Percentiles rank a stretch among this genome's conserved stretches.
phyloP scores from a whole-genome alignment of 2,329 filamentous ascomycete species.

The Ciborinia camelliae region DNA sequence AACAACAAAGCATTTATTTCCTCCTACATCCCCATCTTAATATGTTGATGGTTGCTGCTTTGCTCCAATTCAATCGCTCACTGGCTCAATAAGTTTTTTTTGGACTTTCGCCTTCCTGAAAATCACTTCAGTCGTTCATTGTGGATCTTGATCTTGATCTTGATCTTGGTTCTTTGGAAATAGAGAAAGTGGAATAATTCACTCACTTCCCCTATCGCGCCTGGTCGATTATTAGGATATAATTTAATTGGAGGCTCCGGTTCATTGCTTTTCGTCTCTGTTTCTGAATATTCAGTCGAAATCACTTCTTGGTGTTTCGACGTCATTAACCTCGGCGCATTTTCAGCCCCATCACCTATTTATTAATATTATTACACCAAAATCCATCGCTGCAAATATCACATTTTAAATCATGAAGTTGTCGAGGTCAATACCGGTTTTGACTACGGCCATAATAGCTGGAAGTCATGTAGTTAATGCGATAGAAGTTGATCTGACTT shows the following conservation, averaged over 20 bases:
- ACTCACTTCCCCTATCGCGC: not conserved
- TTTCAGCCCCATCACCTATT: not conserved
- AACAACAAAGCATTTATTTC: not conserved
- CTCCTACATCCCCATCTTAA: not conserved
- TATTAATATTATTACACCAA: not conserved
- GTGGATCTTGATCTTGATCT: too few species aligned
- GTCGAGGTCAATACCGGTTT: not conserved
- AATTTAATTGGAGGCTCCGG: not conserved
- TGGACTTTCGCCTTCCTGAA: not conserved
- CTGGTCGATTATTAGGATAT: not conserved
- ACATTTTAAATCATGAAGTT: constrained; percentile 8
- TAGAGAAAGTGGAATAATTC: not conserved
- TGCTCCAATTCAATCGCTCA: not conserved
- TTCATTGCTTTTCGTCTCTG: not conserved
- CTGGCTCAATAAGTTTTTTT: not conserved
- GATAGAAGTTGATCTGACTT: constrained; percentile 31
- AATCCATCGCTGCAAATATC: not conserved
- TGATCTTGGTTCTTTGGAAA: not conserved
- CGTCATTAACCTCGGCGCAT: constrained; percentile 1
- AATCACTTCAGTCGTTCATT: not conserved
- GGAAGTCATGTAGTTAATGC: constrained; percentile 24
- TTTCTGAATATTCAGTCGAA: not conserved
- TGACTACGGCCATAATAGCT: constrained; percentile 20
- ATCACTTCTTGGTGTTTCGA: not conserved
- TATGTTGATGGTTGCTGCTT: not conserved